These are phyloP conservation scores for Ganoderma lucidum DNA, from an alignment of 1,284 basidiomycete species.

Conservation along the genomic window DNA sequence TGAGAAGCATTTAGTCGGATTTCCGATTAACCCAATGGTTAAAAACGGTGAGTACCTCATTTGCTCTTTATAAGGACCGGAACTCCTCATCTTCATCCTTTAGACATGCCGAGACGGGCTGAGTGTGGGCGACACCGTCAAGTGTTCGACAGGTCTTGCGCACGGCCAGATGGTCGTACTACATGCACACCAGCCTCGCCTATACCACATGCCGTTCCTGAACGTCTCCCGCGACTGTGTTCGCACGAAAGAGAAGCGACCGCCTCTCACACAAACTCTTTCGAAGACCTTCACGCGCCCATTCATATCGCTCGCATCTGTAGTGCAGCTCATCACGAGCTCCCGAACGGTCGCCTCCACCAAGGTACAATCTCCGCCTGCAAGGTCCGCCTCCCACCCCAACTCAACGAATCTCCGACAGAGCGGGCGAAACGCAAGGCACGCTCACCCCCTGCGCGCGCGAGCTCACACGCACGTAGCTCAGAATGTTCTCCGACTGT, in stretches of 20 bases:
- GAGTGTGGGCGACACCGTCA: neutral
- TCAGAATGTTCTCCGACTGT: conserved; percentile 20
- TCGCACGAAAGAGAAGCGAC: neutral
- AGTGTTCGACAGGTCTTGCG: neutral
- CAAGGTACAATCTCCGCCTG: conserved; percentile 12
- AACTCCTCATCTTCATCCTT: neutral
- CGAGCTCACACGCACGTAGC: conserved; percentile 6
- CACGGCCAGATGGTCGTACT: neutral
- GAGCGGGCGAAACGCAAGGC: conserved; percentile 14
- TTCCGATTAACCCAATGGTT: neutral
- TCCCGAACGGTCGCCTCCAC: neutral
- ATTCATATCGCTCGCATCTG: neutral
- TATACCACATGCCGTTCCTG: neutral
- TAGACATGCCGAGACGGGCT: neutral
- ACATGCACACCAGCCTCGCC: neutral
- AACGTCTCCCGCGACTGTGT: conserved; percentile 2
- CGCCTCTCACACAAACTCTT: conserved; percentile 3
- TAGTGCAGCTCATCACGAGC: neutral
- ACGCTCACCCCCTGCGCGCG: neutral
- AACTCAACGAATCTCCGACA: conserved; percentile 16
- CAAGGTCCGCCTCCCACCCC: neutral
- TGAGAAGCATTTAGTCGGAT: neutral
- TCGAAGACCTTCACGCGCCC: neutral
- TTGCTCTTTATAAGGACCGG: neutral
- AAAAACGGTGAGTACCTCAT: neutral